A percentile compares a stretch with the other conserved stretches of the same genome.
These are phyloP conservation scores for Arthroderma sp. DNA, from an alignment of 2,329 filamentous ascomycete genomes.

Conservation along the genomic window DNA sequence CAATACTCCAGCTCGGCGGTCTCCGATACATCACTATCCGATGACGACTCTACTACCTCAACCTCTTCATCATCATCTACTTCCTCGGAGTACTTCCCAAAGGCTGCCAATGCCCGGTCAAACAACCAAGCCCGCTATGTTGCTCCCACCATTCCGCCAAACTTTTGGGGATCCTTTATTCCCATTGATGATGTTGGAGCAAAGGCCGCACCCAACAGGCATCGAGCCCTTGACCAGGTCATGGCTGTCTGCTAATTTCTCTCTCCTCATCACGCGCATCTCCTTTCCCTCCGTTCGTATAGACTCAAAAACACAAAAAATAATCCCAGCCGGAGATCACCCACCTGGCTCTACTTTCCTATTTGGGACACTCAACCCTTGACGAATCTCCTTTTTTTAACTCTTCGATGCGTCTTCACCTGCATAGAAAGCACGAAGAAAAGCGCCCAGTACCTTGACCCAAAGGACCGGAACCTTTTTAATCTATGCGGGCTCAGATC, in stretches of 20 bases:
- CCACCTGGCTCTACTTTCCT: too few relatives aligned
- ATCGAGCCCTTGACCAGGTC: slow-evolving; percentile 15
- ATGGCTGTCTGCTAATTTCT: slow-evolving; percentile 12
- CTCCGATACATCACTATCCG: slow-evolving; percentile 27
- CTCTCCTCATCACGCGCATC: background rate
- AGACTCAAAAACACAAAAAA: too few relatives aligned
- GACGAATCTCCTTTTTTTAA: too few relatives aligned
- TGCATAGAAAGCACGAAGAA: too few relatives aligned
- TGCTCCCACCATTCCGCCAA: slow-evolving; percentile 17
- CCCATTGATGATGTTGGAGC: slow-evolving; percentile 18
- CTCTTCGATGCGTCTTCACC: too few relatives aligned
- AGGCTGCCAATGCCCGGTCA: background rate
- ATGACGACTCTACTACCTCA: slow-evolving; percentile 22
- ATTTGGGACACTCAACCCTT: too few relatives aligned
- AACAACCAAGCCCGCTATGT: slow-evolving; percentile 15
- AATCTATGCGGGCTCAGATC: too few relatives aligned
- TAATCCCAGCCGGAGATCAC: too few relatives aligned
- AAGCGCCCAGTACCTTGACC: too few relatives aligned
- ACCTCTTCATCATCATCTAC: slow-evolving; percentile 23
- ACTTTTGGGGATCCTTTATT: slow-evolving; percentile 16
- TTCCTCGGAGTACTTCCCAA: slow-evolving; percentile 16
- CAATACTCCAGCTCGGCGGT: slow-evolving; percentile 28
- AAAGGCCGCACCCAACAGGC: slow-evolving; percentile 16
- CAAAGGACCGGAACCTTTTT: too few relatives aligned
- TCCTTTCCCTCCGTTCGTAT: background rate